Base-by-base conservation (phyloP, 257 asterid genomes). In the Salvia miltiorrhiza region DNA sequence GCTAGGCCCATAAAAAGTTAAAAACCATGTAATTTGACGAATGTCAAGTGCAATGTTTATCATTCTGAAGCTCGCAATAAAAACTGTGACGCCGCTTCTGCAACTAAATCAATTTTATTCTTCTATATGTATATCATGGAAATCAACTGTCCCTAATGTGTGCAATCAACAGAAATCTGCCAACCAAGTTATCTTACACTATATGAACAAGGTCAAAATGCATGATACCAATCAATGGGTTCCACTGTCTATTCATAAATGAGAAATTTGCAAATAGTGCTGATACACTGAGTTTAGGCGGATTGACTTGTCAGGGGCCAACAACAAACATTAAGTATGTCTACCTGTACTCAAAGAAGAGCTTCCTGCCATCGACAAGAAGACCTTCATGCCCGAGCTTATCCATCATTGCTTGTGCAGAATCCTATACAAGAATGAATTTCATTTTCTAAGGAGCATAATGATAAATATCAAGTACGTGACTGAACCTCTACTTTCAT, bases 351-450 rank as follows among this genome's bases (percentile, higher is more conserved):
- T 94, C 99, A 67, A 94, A 94, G 77, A 87, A 87, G 57, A 94
- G 82, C 86, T 85, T 91, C 81, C 99, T 82, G 11, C 87, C 99
- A 83, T 91, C 97, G 71, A 91, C 90, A 67, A 91, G 88, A 48
- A 90, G 96, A 49, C 96, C 99, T 53, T 89, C 99, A 54, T 80
- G 88, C 65, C 84, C 96, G 63, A 94, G 82, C 82, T 71, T 88
- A 70, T 84, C 86, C 99, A 94, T 94, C 99, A 94, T 87, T 78
- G 96, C 88, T 76, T 89, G 86, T 21, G 99, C 99, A 0, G 97
- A 80, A 64, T 75, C 96, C 99, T 94, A 81, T 61, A 74, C 67
- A 71, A 75, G 49, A 73, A 63, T 50, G 41, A 72, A 45, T 23
- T 60, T 40, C 19, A 40, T 1, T 43, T 23, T 64, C 40, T 12